These are phyloP conservation scores for Rhodosporidiobolus odoratus DNA, from an alignment of 768 basidiomycete genomes.

Conservation along the genomic window DNA sequence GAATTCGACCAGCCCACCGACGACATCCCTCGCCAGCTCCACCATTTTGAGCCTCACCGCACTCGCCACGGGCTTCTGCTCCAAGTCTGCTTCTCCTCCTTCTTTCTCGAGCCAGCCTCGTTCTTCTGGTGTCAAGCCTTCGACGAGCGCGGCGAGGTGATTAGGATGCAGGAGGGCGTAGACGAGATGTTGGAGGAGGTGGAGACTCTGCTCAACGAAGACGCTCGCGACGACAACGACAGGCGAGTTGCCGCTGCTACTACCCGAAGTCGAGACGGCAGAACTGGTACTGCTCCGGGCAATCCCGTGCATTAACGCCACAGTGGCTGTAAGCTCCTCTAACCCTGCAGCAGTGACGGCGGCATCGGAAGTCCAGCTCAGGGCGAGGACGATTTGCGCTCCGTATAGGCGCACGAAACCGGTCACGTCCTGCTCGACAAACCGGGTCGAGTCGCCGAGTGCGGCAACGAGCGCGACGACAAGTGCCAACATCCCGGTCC, in stretches of 20 bases:
- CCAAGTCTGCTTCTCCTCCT: slow-evolving; percentile 56
- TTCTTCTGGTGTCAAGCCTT: slow-evolving; percentile 73
- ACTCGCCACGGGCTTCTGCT: slow-evolving; percentile 66
- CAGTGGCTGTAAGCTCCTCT: slow-evolving; percentile 75
- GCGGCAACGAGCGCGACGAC: slow-evolving; percentile 68
- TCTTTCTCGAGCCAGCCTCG: slow-evolving; percentile 65
- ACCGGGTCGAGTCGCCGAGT: slow-evolving; percentile 59
- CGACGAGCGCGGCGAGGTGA: slow-evolving; percentile 72
- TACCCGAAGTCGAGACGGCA: neutral
- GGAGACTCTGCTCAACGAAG: slow-evolving; percentile 52
- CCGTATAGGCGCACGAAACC: slow-evolving; percentile 80
- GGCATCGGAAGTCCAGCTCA: slow-evolving; percentile 77
- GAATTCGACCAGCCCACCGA: slow-evolving; percentile 64
- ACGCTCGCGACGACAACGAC: slow-evolving; percentile 56
- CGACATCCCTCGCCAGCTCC: slow-evolving; percentile 62
- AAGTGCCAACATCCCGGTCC: slow-evolving; percentile 77
- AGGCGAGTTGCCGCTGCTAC: slow-evolving; percentile 50
- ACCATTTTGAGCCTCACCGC: slow-evolving; percentile 68
- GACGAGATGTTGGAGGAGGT: slow-evolving; percentile 74
- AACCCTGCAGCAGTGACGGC: slow-evolving; percentile 68
- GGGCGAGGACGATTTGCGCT: slow-evolving; percentile 66
- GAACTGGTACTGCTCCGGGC: slow-evolving; percentile 48
- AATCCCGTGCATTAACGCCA: slow-evolving; percentile 56
- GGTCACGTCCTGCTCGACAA: slow-evolving; percentile 74
- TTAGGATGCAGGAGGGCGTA: slow-evolving; percentile 88